Evolutionary conservation across 2,329 filamentous ascomycete genomes (phyloP).

Genomic region (Daldinia sp.): DNA sequence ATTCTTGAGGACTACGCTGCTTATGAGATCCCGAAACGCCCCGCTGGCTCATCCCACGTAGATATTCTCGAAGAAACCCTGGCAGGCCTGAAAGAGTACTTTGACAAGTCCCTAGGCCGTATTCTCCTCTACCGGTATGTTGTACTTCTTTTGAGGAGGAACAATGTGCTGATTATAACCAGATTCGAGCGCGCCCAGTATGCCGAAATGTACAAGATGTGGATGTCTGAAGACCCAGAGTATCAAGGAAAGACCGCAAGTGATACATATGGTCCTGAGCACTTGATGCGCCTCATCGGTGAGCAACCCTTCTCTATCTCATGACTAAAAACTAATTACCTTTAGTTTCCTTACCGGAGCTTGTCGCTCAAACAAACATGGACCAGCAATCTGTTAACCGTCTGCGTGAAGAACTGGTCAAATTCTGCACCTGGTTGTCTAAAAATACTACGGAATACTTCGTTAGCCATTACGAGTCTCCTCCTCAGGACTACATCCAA

Average conservation of each 20-base stretch:
- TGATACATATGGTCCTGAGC: conserved; percentile 92
- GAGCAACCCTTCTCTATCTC: conserved; percentile 47
- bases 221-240: conserved; percentile 68
- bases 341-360: conserved; percentile 86
- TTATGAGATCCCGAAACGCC: conserved; percentile 72
- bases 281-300: conserved; percentile 90
- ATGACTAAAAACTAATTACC: conserved; percentile 20
- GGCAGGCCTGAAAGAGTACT: conserved; percentile 88
- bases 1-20: conserved; percentile 84
- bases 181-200: conserved; percentile 94
- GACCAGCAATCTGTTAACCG: conserved; percentile 89
- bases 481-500: conserved; percentile 75
- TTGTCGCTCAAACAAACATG: conserved; percentile 98
- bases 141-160: too few relatives aligned
- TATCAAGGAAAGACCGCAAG: conserved; percentile 74
- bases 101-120: conserved; percentile 87
- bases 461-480: conserved; percentile 76
- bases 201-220: conserved; percentile 75
- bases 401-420: conserved; percentile 86
- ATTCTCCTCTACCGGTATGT: conserved; percentile 82
- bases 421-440: conserved; percentile 85
- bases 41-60: conserved; percentile 71
- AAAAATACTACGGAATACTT: conserved; percentile 83
- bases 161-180: conserved; percentile 37
- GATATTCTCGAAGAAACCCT: conserved; percentile 92